Base-by-base conservation (phyloP, 2,329 filamentous ascomycete genomes). In the Aulographum hederae region DNA sequence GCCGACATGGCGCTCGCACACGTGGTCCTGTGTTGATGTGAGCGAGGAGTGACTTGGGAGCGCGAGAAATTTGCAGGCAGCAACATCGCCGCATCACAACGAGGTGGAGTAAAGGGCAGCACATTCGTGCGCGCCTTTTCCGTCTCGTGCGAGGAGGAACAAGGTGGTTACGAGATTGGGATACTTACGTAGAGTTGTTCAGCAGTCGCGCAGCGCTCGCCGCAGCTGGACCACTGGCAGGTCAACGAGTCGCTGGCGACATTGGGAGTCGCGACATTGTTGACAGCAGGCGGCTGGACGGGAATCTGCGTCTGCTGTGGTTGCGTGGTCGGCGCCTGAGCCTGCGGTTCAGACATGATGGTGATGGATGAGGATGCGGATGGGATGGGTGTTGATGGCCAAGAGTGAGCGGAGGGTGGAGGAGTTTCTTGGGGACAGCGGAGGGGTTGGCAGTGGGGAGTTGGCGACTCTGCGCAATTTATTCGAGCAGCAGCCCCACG, bases 1-100 rank as follows among this genome's bases (percentile, higher is more conserved):
- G 41, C 89, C 89, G 52, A 98, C 85, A 65, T 98, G 89, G 49
- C 84, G 81, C 54, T 95, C 89, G 58, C 89, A 95, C 43, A 98
- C 85, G 57, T 98, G 89, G 47, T 95, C 86, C 85, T 95, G 46
- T 28, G 14, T 11, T n/a, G 30, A 31, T 31, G 12, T n/a, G 13
- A 23, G 6, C 14, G 21, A 31, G 21, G 21, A 8, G 21, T 8
- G 21, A 8, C 21, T 25, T 25, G 21, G 21, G n/a, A n/a, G n/a
- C 15, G 12, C 10, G 11, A 34, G 20, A 16, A n/a, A 18, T 27
- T 18, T 36, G 17, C 17, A 11, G 29, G 29, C 6, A 8, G 6
- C 2, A 4, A 11, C 12, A 14, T 18, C 15, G 29, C 26, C 11
- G 25, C 32, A 17, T 33, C 10, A 30, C 32, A 28, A 19, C 23